Evolutionary conservation across 306 rosid species (phyloP).

Genomic region (Quercus wislizeni): DNA sequence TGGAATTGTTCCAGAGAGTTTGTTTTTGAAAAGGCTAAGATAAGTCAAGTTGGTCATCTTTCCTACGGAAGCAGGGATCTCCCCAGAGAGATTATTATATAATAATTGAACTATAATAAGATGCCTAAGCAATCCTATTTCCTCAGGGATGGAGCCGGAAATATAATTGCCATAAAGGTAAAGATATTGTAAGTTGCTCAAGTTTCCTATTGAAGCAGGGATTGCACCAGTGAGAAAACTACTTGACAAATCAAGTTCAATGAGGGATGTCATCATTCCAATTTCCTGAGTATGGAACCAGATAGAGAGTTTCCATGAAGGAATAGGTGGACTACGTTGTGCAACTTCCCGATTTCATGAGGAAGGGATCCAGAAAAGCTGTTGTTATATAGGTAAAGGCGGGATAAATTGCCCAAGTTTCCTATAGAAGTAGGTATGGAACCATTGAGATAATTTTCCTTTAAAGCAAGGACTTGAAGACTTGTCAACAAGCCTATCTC

Average conservation of each 20-base stretch:
- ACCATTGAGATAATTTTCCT: background rate
- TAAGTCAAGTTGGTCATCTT: background rate
- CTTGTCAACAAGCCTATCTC: no score
- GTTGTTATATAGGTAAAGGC: background rate
- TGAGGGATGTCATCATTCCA: background rate
- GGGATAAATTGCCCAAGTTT: background rate
- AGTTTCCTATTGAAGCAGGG: background rate
- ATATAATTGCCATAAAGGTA: background rate
- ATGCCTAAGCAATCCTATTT: background rate
- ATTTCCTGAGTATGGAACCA: background rate
- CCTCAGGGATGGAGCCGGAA: background rate
- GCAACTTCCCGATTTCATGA: background rate
- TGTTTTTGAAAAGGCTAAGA: background rate
- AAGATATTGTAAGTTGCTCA: background rate
- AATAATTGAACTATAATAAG: background rate
- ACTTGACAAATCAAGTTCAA: background rate
- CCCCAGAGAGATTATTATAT: background rate
- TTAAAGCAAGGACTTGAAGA: no score
- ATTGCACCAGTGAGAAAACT: background rate
- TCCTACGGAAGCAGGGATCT: slow-evolving; percentile 14
- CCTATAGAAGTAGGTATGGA: slow-evolving; percentile 10
- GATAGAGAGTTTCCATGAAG: rapidly evolving
- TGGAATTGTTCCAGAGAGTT: slow-evolving; percentile 4
- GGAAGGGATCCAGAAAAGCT: background rate
- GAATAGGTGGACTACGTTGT: background rate